phyloP scores from a whole-genome alignment of 768 basidiomycete genomes.

The Neoboletus brunneissimus region DNA sequence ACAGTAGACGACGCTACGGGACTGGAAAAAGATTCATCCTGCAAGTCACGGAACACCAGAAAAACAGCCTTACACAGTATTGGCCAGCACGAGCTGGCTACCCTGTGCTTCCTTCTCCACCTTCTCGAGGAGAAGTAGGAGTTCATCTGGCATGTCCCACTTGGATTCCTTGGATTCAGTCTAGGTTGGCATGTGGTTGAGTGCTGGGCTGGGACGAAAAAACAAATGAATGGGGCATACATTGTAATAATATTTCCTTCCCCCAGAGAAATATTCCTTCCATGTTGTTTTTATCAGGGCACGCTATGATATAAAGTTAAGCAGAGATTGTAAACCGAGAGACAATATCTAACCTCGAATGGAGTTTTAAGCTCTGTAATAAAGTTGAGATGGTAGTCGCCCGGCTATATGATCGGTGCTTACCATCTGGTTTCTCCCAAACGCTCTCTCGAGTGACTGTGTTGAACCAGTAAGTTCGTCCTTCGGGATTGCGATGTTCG shows the following conservation, averaged over 20 bases:
- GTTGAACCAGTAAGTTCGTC: conserved; percentile 99
- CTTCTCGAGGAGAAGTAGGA: conserved; percentile 78
- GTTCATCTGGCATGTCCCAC: conserved; percentile 97
- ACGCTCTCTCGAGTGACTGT: conserved; percentile 84
- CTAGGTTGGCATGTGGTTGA: conserved; percentile 36
- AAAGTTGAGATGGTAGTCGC: conserved; percentile 4
- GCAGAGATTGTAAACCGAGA: not conserved
- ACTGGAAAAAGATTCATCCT: conserved; percentile 16
- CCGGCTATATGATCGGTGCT: conserved; percentile 19
- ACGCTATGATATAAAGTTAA: conserved; percentile 45
- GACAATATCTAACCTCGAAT: conserved; percentile 64
- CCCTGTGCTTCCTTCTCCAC: conserved; percentile 71
- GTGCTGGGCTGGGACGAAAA: not conserved
- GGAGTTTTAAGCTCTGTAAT: conserved; percentile 79
- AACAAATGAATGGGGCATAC: conserved; percentile 39
- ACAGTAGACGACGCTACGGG: conserved; percentile 41
- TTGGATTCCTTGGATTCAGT: conserved; percentile 89
- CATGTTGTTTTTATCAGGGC: conserved; percentile 89
- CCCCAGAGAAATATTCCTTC: conserved; percentile 95
- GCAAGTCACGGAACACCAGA: not conserved
- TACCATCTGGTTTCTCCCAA: conserved; percentile 98
- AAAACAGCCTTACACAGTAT: conserved; percentile 20
- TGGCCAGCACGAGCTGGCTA: conserved; percentile 37
- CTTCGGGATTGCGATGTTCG: conserved; percentile 92
- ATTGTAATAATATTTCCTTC: conserved; percentile 89